These are phyloP conservation scores for Melaleuca alternifolia DNA, from an alignment of 345 rosid genomes.

Conservation along the genomic window DNA sequence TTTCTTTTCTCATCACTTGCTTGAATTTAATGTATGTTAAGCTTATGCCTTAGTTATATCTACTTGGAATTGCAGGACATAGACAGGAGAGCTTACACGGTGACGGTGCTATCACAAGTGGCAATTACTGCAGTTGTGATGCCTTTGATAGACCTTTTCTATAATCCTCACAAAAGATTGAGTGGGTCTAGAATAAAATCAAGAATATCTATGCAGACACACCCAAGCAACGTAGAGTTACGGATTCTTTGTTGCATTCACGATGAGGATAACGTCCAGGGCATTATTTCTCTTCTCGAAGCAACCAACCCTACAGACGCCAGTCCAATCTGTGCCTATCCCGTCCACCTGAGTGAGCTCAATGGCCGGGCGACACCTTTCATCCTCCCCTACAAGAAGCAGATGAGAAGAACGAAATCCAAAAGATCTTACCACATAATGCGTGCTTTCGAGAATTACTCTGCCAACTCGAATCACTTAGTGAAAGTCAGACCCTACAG, in stretches of 20 bases:
- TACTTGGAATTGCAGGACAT: not conserved
- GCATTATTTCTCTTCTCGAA: slow-evolving; percentile 18
- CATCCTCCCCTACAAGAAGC: slow-evolving; percentile 4
- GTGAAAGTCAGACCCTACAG: slow-evolving; percentile 5
- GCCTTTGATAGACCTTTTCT: not conserved
- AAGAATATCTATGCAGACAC: not conserved
- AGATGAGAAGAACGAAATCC: not conserved
- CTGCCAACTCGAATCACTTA: not conserved
- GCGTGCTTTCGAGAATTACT: slow-evolving; percentile 12
- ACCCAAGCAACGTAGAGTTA: not conserved
- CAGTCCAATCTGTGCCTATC: slow-evolving; percentile 5
- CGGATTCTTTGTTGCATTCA: slow-evolving; percentile 17
- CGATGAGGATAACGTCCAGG: slow-evolving; percentile 11
- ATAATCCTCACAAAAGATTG: slow-evolving; percentile 6
- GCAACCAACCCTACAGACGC: not conserved
- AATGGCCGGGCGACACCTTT: slow-evolving; percentile 11
- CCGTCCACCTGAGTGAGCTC: slow-evolving; percentile 11
- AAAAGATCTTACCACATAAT: slow-evolving; percentile 5
- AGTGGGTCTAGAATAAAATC: not conserved
- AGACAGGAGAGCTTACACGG: not conserved
- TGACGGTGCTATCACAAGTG: slow-evolving; percentile 2
- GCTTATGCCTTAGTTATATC: not conserved
- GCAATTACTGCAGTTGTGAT: slow-evolving; percentile 4
- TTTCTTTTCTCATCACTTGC: not conserved
- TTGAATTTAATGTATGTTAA: not conserved